phyloP scores from a whole-genome alignment of 352 stramenopile genomes.

The Phytophthora multivora region DNA sequence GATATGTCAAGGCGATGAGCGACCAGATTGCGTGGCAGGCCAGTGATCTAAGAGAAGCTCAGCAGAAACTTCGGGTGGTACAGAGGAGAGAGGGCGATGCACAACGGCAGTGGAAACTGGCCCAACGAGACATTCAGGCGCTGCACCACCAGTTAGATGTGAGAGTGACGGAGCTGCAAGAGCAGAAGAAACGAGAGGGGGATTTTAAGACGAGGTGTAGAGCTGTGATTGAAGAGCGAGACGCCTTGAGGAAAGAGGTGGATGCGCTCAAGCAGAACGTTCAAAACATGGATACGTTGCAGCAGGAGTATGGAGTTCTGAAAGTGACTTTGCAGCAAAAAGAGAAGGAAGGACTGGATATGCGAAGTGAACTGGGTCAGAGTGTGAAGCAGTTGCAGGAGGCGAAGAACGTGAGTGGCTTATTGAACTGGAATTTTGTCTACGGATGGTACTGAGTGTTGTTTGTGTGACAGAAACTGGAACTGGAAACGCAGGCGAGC shows the following conservation, averaged over 20 bases:
- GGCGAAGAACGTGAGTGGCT: slow-evolving; percentile 31
- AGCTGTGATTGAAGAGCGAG: slow-evolving; percentile 40
- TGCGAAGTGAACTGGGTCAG: slow-evolving; percentile 20
- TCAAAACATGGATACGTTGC: slow-evolving; percentile 43
- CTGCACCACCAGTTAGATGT: slow-evolving; percentile 51
- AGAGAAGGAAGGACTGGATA: slow-evolving; percentile 18
- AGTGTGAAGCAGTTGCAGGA: slow-evolving; percentile 44
- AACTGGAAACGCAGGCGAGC: slow-evolving; percentile 52
- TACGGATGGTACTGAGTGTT: slow-evolving; percentile 8
- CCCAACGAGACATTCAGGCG: slow-evolving; percentile 46
- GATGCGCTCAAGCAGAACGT: slow-evolving; percentile 33
- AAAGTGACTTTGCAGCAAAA: slow-evolving; percentile 40
- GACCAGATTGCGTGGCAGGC: slow-evolving; percentile 78
- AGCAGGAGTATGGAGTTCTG: slow-evolving; percentile 45
- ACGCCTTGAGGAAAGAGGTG: slow-evolving; percentile 40
- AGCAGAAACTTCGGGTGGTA: slow-evolving; percentile 49
- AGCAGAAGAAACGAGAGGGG: slow-evolving; percentile 38
- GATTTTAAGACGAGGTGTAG: slow-evolving; percentile 30
- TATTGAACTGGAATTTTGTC: not conserved
- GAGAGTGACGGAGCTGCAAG: slow-evolving; percentile 47
- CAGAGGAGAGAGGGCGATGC: slow-evolving; percentile 44
- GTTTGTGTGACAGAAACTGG: slow-evolving; percentile 46
- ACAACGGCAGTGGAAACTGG: slow-evolving; percentile 49
- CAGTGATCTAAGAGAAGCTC: slow-evolving; percentile 56
- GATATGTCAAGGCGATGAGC: slow-evolving; percentile 73